Conservation (phyloP, 176 grass and related monocot genomes). For the Echinochloa phyllopogon region DNA sequence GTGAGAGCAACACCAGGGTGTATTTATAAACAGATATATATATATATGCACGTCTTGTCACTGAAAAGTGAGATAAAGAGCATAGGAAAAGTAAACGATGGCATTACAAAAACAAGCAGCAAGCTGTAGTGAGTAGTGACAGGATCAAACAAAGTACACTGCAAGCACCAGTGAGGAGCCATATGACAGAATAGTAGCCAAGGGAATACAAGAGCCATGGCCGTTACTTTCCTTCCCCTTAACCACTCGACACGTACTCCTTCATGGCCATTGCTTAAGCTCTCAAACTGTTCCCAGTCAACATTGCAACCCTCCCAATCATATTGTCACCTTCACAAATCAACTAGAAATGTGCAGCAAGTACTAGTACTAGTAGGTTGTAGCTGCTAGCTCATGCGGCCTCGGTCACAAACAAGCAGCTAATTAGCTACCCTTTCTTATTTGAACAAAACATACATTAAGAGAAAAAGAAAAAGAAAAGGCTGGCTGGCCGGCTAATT, state of each 20-base stretch:
- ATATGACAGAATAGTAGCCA: conserved; percentile 35
- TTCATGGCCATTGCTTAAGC: conserved; percentile 21
- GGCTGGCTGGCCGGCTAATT: not conserved
- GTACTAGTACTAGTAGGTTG: conserved; percentile 7
- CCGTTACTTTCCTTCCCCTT: conserved; percentile 11
- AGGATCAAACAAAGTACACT: conserved; percentile 39
- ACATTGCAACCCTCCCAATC: conserved; percentile 39
- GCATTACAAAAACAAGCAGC: conserved; percentile 31
- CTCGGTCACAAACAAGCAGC: conserved; percentile 26
- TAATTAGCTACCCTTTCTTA: conserved; percentile 32
- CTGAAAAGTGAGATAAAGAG: conserved; percentile 32
- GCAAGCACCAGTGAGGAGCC: conserved; percentile 11
- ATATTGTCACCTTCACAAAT: conserved; percentile 50
- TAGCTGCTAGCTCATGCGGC: conserved; percentile 27
- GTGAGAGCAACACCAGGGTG: conserved; percentile 21
- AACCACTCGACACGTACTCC: conserved; percentile 21
- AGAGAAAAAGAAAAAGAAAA: not conserved
- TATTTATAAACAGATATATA: not conserved
- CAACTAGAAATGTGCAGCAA: conserved; percentile 32
- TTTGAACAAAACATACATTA: conserved; percentile 40
- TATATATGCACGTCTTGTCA: conserved; percentile 45
- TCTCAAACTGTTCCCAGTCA: conserved; percentile 35
- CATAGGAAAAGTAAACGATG: conserved; percentile 9
- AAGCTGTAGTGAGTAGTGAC: conserved; percentile 17
- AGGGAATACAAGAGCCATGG: conserved; percentile 40